Evolutionary conservation across 2,329 filamentous ascomycete species (phyloP).

Genomic region (Atkinsonella texensis): DNA sequence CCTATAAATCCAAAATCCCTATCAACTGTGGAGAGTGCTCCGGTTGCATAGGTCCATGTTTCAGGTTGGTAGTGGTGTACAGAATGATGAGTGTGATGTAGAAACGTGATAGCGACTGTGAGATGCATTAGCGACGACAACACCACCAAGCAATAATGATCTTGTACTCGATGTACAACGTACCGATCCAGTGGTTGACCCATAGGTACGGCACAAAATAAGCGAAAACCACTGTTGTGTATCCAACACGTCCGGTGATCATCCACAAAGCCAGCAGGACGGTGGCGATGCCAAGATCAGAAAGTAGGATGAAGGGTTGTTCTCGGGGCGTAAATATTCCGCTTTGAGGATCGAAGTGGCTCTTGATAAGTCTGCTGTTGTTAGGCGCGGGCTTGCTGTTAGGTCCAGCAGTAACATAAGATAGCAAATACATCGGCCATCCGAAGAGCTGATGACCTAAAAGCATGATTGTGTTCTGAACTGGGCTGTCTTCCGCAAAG

Average conservation of each 20-base stretch:
- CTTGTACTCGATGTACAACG: constrained; percentile 10
- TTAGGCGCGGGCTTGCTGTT: constrained; percentile 12
- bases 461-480: constrained; percentile 40
- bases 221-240: constrained; percentile 38
- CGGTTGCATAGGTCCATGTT: constrained; percentile 48
- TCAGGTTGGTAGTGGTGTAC: constrained; percentile 18
- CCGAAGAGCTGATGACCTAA: constrained; percentile 47
- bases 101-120: constrained; percentile 58
- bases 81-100: constrained; percentile 56
- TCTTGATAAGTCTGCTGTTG: constrained; percentile 21
- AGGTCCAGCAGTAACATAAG: constrained; percentile 31
- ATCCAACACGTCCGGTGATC: constrained; percentile 38
- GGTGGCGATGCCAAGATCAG: constrained; percentile 45
- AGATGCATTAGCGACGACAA: not conserved
- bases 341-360: constrained; percentile 50
- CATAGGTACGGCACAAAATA: constrained; percentile 56
- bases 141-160: not conserved
- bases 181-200: constrained; percentile 59
- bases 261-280: constrained; percentile 39
- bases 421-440: constrained; percentile 51
- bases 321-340: constrained; percentile 48
- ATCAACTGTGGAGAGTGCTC: constrained; percentile 51
- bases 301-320: constrained; percentile 41
- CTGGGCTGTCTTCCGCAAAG: constrained; percentile 51
- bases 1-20: constrained; percentile 54